Percentiles rank a stretch among this genome's conserved stretches.
These are phyloP conservation scores for Chlamydomonas asymmetrica DNA, from an alignment of 139 green algal genomes.

Conservation along the genomic window DNA sequence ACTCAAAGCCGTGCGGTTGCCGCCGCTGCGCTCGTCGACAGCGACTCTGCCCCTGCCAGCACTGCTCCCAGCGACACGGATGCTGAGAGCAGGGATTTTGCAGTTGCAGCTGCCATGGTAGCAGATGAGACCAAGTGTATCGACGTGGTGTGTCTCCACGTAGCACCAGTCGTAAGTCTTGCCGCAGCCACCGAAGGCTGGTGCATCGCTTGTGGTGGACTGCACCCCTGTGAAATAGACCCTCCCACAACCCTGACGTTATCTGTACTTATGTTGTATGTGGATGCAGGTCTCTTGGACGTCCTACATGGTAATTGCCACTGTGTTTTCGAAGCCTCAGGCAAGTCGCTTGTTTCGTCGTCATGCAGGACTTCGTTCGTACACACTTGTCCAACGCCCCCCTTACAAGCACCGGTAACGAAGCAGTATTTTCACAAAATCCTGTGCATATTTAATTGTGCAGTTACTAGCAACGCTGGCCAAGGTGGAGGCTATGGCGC, in stretches of 20 bases:
- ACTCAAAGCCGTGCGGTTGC: background rate
- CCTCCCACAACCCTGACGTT: background rate
- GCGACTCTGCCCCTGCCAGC: background rate
- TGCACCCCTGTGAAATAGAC: background rate
- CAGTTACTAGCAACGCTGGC: slow-evolving; percentile 18
- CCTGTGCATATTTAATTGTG: too few relatives aligned
- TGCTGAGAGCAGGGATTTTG: background rate
- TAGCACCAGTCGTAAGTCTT: slow-evolving; percentile 1
- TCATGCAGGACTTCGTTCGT: too few relatives aligned
- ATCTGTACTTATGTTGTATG: background rate
- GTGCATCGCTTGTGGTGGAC: too few relatives aligned
- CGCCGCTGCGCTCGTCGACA: background rate
- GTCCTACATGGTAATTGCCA: slow-evolving; percentile 15
- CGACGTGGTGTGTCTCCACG: slow-evolving; percentile 15
- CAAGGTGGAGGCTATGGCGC: slow-evolving; percentile 3
- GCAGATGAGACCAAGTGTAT: slow-evolving; percentile 10
- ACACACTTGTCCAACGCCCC: too few relatives aligned
- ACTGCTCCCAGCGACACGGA: background rate
- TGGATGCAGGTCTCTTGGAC: slow-evolving; percentile 14
- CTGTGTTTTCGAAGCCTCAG: slow-evolving; percentile 27
- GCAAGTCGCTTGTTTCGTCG: too few relatives aligned
- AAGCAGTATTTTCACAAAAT: too few relatives aligned
- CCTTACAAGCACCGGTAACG: too few relatives aligned
- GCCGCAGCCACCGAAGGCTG: background rate
- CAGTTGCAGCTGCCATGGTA: background rate